Evolutionary conservation across 1,284 basidiomycete species (phyloP), one percentile per base, ranked within the genome.

Genomic region (Cryptococcus jaspeensis): DNA sequence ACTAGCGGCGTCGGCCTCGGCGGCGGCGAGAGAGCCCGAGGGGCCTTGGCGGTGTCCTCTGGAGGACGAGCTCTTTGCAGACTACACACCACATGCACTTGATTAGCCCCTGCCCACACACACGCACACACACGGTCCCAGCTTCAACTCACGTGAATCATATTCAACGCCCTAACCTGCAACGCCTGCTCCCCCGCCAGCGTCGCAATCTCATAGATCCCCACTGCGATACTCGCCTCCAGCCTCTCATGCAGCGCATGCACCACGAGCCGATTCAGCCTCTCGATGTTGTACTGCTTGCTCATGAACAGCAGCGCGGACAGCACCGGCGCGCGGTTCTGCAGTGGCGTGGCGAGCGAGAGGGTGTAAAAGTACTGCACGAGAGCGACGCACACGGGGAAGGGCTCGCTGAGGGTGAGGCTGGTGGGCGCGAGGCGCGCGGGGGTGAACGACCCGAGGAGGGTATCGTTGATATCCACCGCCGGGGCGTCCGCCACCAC

Each of bases 291-390:
- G 77, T 97, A 98, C 54, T 87, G 90, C 59, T 85, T 89, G 2
- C 90, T 84, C 15, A 98, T 81, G 54, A 96, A 82, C 55, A 98
- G 80, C 18, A 98, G 81, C 60, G 92, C 89, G 65, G 88, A 89
- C 40, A 98, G 81, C 11, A 97, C 88, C 0, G 90, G 87, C 3
- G 92, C 90, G 4, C 90, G 87, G 64, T 91, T 89, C 73, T 98
- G 94, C 42, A 97, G 81, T 0, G 90, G 88, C 0, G 94, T 97
- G 53, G 90, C 81, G 40, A 98, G 82, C 0, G 88, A 84, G 52
- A 87, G 81, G 1, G 92, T 87, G 78, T 98, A 97, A 61, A 98
- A 85, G 78, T 95, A 98, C 75, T 97, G 92, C 55, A 97, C 77
- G 52, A 97, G 79, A 3, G 93, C 95, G 52, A 92, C 80, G 2